Evolutionary conservation across 768 basidiomycete species (phyloP), one percentile per base, ranked within the genome.

Genomic region (Rhizopogon salebrosus): DNA sequence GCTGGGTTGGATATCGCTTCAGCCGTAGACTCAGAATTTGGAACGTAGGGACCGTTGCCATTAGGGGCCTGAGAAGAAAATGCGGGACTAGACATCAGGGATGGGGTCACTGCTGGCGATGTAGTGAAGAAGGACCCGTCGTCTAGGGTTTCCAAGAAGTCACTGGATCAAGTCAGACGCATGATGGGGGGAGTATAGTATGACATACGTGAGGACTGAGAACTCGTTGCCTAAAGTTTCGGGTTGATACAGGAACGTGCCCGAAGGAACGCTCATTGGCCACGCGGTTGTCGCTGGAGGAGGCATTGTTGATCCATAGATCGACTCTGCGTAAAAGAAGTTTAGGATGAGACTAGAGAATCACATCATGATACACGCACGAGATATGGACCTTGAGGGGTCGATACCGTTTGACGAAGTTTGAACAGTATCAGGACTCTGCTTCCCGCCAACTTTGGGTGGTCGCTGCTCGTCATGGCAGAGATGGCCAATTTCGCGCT

Each of bases 401-500:
- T 76, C 69, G 9, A 65, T 48, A 3, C 58, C 57, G 13, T 56
- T 57, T 35, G 72, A 35, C 10, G 70, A 39, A 18, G 66, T 45
- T 53, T 20, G 29, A 6, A 46, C 8, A 46, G 14, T 66, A 18
- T 67, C 64, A 34, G 29, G 34, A 46, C 26, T 34, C 20, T 75
- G 73, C 55, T 83, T 84, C 8, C 77, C 77, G 39, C 63, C 57
- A 16, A 64, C 67, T 62, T 82, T 83, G 1, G 59, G 54, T 1
- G 77, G 75, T 43, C 83, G 77, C 53, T 81, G 81, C 64, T 95
- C 92, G 67, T 95, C 95, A 60, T 92, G 89, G 63, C 94, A 97
- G 13, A 95, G 75, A 72, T 97, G 92, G 0, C 92, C 91, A 55
- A 98, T 98, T 69, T 98, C 95, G 36, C 95, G 84, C 69, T 98